Conservation (phyloP, 106 monocot genomes). For the Gastrodia elata region DNA sequence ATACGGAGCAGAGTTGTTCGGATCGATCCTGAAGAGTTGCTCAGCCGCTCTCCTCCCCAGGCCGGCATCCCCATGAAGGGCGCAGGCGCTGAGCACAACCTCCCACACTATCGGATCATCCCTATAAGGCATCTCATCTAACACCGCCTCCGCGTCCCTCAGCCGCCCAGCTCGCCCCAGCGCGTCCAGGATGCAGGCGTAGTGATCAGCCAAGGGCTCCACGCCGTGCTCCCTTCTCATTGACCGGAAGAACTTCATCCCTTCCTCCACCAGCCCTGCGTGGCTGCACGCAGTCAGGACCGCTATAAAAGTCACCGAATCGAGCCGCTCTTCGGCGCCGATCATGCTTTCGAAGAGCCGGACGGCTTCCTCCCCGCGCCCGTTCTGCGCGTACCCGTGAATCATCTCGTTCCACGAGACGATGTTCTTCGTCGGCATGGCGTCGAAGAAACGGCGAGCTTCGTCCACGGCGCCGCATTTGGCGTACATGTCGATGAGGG, state of each 20-base stretch:
- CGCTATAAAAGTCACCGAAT: conserved; percentile 62
- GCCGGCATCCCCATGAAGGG: conserved; percentile 48
- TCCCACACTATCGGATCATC: conserved; percentile 94
- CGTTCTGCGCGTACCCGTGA: conserved; percentile 93
- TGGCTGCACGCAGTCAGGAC: conserved; percentile 85
- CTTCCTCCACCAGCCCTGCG: conserved; percentile 60
- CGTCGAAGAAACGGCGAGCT: conserved; percentile 51
- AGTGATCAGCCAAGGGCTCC: conserved; percentile 64
- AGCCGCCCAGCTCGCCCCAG: conserved; percentile 69
- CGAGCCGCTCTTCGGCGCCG: conserved; percentile 37
- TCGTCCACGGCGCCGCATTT: conserved; percentile 70
- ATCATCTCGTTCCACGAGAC: conserved; percentile 99
- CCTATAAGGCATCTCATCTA: conserved; percentile 47
- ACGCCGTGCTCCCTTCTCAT: conserved; percentile 55
- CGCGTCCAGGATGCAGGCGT: conserved; percentile 74
- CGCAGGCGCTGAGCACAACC: conserved; percentile 75
- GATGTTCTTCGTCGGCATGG: conserved; percentile 58
- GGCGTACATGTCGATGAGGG: conserved; percentile 82
- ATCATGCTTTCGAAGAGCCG: conserved; percentile 64
- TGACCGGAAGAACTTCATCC: conserved; percentile 37
- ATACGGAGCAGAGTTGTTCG: conserved; percentile 63
- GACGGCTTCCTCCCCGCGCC: conserved; percentile 40
- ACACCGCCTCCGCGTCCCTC: conserved; percentile 40
- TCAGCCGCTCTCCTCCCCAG: conserved; percentile 70
- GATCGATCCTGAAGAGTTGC: conserved; percentile 56